phyloP scores from a whole-genome alignment of 2,329 filamentous ascomycete genomes.

The Penicillium sp. region DNA sequence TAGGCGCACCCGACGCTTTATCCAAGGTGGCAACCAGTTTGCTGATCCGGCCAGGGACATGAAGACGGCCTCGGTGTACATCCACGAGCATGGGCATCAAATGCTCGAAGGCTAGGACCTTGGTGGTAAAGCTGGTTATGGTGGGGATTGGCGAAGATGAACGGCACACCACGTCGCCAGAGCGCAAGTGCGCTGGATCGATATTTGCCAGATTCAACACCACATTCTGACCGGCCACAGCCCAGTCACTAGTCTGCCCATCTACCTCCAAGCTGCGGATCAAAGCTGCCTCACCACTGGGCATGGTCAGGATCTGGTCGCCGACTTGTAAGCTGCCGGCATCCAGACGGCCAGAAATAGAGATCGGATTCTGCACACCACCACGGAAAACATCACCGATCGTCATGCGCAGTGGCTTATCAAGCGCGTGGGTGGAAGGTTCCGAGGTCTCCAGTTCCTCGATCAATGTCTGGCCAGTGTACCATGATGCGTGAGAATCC shows the following conservation, averaged over 20 bases:
- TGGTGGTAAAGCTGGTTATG: constrained; percentile 72
- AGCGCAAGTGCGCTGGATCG: constrained; percentile 75
- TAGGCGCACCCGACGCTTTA: constrained; percentile 70
- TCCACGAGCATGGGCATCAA: constrained; percentile 87
- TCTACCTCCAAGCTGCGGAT: constrained; percentile 81
- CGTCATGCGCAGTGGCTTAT: constrained; percentile 79
- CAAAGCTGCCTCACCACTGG: constrained; percentile 74
- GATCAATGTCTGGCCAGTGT: constrained; percentile 73
- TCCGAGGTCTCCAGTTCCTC: constrained; percentile 83
- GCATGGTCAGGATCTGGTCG: constrained; percentile 75
- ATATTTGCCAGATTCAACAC: constrained; percentile 82
- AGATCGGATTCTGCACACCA: constrained; percentile 76
- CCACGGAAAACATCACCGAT: constrained; percentile 84
- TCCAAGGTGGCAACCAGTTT: constrained; percentile 73
- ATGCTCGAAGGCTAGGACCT: constrained; percentile 85
- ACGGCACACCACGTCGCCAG: constrained; percentile 84
- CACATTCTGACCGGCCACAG: constrained; percentile 86
- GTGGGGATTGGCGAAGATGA: constrained; percentile 66
- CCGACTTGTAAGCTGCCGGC: constrained; percentile 80
- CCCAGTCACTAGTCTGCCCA: constrained; percentile 74
- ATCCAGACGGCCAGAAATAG: constrained; percentile 82
- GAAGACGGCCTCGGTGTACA: constrained; percentile 80
- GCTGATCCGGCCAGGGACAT: constrained; percentile 72
- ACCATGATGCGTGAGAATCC: constrained; percentile 67
- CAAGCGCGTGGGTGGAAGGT: constrained; percentile 66